phyloP scores from a whole-genome alignment of 1,284 basidiomycete species.

The Leccinum laetum region DNA sequence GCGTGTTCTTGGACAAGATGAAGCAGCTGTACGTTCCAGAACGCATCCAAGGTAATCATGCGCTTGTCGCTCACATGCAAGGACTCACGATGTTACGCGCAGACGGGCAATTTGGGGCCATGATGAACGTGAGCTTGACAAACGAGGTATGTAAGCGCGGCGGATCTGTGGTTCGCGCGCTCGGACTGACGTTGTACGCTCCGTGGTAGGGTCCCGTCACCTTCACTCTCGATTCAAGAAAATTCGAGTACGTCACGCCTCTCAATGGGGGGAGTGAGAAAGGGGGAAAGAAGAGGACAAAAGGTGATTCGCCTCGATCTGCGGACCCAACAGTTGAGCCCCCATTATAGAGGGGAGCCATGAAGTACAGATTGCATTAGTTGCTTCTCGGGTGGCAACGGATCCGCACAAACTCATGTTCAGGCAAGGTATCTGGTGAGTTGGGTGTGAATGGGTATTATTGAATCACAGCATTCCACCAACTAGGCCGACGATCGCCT shows the following conservation, averaged over 20 bases:
- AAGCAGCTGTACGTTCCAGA: slow-evolving; percentile 64
- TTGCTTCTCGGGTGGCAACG: not conserved
- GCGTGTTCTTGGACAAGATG: slow-evolving; percentile 69
- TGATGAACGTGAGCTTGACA: slow-evolving; percentile 86
- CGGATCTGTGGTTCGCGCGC: not conserved
- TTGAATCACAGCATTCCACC: slow-evolving; percentile 56
- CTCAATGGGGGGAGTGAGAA: slow-evolving; percentile 9
- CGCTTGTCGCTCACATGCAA: not conserved
- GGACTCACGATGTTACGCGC: slow-evolving; percentile 1
- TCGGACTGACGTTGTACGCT: slow-evolving; percentile 1
- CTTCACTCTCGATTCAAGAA: slow-evolving; percentile 78
- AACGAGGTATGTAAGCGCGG: slow-evolving; percentile 67
- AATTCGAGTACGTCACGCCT: slow-evolving; percentile 51
- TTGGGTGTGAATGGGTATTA: slow-evolving; percentile 3
- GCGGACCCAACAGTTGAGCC: slow-evolving; percentile 4
- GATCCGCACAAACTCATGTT: not conserved
- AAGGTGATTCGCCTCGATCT: slow-evolving; percentile 2
- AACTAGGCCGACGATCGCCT: slow-evolving; percentile 61
- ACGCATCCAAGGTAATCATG: slow-evolving; percentile 70
- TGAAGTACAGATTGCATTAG: not conserved
- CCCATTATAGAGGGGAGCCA: not conserved
- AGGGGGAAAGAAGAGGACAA: slow-evolving; percentile 10
- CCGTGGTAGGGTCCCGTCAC: slow-evolving; percentile 74
- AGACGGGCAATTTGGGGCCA: slow-evolving; percentile 93
- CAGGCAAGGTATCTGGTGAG: slow-evolving; percentile 13